Base-by-base conservation (phyloP, 495 filamentous ascomycete genomes). In the Aspergillus biplanus region DNA sequence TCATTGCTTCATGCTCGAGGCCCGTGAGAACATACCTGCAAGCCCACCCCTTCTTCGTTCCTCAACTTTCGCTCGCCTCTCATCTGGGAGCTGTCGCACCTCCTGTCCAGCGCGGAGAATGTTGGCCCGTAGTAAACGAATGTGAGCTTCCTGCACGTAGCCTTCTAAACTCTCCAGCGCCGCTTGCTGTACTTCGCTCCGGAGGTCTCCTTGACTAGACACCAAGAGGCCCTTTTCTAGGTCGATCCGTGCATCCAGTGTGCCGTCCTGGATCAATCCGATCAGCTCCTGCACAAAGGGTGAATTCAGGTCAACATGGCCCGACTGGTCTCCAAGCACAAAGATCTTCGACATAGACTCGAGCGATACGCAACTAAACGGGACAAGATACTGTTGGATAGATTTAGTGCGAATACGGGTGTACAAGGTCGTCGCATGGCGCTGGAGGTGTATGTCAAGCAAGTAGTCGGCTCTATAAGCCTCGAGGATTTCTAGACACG, bases 361-460 rank as follows among this genome's bases (percentile, higher is more conserved):
- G 7, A 95, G 74, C 4, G 85, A 90, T 49, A 93, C 89, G 44
- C 85, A 86, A 31, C 86, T 92, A 72, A 92, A 95, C 1, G 92
- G 91, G 31, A 91, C 80, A 53, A 92, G 86, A 73, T 96, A 98
- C 71, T 97, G 92, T 55, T 94, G 84, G 63, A 99, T 97, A 59
- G 92, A 90, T 74, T 97, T 97, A 67, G 85, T 90, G 63, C 96
- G 85, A 68, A 99, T 90, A 50, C 80, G 75, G 21, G 81, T 77
- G 76, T 90, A 92, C 32, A 99, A 78, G 5, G 78, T 77, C n/a
- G 78, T 66, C 18, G 96, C 78, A 56, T 95, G 90, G 55, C 82
- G 86, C 50, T 93, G 89, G 5, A 99, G 84, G 72, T 97, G 88
- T 37, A 97, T 78, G 69, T 99, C 96, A 11, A 97, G 88, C 16